Evolutionary conservation across 805 yeast species (phyloP), one percentile per base, ranked within the genome.

Genomic region (Nakazawaea ishiwadae): DNA sequence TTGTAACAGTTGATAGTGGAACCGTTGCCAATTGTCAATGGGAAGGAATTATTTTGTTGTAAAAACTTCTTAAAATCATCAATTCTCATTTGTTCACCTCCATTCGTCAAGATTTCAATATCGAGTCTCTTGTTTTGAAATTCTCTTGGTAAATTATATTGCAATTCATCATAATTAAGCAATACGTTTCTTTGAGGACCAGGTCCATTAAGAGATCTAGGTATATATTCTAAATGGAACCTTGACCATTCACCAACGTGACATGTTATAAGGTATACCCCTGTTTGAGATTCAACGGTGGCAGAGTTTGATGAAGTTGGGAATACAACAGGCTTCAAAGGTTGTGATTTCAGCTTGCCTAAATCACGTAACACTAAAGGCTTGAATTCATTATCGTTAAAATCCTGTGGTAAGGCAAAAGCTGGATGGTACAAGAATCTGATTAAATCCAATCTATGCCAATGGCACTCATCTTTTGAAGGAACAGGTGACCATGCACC

Each of bases 371-470:
- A 49, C 43, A 51, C 48, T 28, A 53, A 55, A 0, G 71, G 62
- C 37, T 63, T 55, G 60, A 70, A 73, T 1, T 47, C 27, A 2
- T 40, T 28, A 49, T 79, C 83, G 16, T 60, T 50, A 43, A 57
- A 62, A 55, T 88, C 96, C 4, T 66, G 57, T 0, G 95, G 93
- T 18, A 84, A 55, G 2, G 81, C 62, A 59, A 91, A 90, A 0
- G 86, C 75, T 5, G 84, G 95, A 59, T 91, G 98, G 56, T 77
- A 77, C 35, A 87, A 62, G 55, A 84, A 91, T 54, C 96, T 69
- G 35, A 86, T 52, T 29, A 84, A 59, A 58, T 91, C 98, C 41
- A 86, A 63, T 45, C 88, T 72, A 59, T 91, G 81, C 98, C 98
- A 91, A 18, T 78, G 79, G 52, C 96, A 90, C 49, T 82, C 89